A percentile compares a stretch with the other conserved stretches of the same genome.
Conservation (phyloP, 2,329 filamentous ascomycete species). For the Hymenoscyphus occultus region DNA sequence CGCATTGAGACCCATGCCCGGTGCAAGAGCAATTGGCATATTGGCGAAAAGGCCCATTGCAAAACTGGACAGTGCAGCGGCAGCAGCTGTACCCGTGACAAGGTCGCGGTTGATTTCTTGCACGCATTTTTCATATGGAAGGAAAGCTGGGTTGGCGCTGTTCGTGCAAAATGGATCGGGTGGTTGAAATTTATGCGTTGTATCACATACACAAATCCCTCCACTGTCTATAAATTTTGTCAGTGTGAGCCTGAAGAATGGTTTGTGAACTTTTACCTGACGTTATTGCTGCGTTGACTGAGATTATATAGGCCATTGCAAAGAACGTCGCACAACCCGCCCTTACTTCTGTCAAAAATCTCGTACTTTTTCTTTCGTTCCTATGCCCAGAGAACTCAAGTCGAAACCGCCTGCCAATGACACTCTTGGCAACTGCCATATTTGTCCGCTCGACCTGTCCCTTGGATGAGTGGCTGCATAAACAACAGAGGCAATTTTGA, state of each 20-base stretch:
- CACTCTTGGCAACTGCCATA: constrained; percentile 56
- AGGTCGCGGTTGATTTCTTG: constrained; percentile 59
- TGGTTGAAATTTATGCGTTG: constrained; percentile 7
- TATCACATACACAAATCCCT: constrained; percentile 28
- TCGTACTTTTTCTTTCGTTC: constrained; percentile 53
- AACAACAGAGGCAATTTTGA: background rate
- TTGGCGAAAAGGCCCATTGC: constrained; percentile 82
- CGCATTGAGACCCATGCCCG: constrained; percentile 80
- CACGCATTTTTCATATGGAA: constrained; percentile 62
- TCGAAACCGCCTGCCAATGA: constrained; percentile 70
- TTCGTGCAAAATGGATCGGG: constrained; percentile 26
- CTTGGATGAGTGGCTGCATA: constrained; percentile 9
- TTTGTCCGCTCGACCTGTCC: constrained; percentile 35
- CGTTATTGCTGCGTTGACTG: constrained; percentile 53
- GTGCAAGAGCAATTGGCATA: constrained; percentile 66
- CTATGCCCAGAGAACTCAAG: constrained; percentile 79
- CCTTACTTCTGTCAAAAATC: constrained; percentile 80
- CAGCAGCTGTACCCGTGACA: constrained; percentile 81
- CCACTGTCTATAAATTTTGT: constrained; percentile 24
- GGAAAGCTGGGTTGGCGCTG: constrained; percentile 47
- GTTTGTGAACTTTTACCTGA: constrained; percentile 16
- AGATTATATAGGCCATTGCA: constrained; percentile 72
- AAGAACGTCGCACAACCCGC: constrained; percentile 74
- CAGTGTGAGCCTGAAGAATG: background rate
- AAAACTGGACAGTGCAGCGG: constrained; percentile 75